Percentiles rank a stretch among this genome's conserved stretches.
These are phyloP conservation scores for Mycosphaerella sp. DNA, from an alignment of 2,329 filamentous ascomycete genomes.

Conservation along the genomic window DNA sequence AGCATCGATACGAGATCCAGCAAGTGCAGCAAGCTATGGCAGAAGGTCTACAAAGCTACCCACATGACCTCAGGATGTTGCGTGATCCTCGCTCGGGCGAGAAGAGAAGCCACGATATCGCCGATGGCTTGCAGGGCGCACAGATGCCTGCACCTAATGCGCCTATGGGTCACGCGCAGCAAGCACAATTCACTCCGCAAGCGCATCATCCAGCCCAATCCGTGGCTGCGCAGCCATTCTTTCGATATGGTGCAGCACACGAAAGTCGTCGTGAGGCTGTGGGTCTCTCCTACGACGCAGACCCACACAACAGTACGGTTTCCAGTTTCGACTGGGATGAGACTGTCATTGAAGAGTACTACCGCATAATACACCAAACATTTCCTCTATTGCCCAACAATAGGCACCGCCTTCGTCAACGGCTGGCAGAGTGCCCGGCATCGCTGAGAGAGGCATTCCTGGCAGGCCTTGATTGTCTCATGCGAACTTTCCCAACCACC, in stretches of 20 bases:
- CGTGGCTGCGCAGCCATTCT: slow-evolving; percentile 25
- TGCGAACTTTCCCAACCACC: slow-evolving; percentile 49
- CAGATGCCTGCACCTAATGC: slow-evolving; percentile 13
- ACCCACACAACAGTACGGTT: slow-evolving; percentile 15
- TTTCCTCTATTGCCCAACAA: slow-evolving; percentile 60
- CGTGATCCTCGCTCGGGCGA: slow-evolving; percentile 29
- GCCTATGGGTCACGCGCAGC: slow-evolving; percentile 10
- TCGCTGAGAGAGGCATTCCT: slow-evolving; percentile 58
- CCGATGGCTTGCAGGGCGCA: slow-evolving; percentile 24
- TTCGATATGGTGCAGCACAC: slow-evolving; percentile 16
- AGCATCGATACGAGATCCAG: slow-evolving; percentile 30
- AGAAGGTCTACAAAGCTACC: slow-evolving; percentile 18
- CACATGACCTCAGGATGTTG: slow-evolving; percentile 16
- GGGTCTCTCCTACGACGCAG: slow-evolving; percentile 28
- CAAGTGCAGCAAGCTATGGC: slow-evolving; percentile 30
- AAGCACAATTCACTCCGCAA: slow-evolving; percentile 14
- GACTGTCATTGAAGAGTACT: slow-evolving; percentile 48
- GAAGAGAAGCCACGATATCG: slow-evolving; percentile 29
- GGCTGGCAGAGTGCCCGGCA: slow-evolving; percentile 52
- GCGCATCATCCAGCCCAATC: slow-evolving; percentile 10
- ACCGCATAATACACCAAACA: slow-evolving; percentile 58
- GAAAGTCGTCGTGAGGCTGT: slow-evolving; percentile 28
- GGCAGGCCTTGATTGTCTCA: slow-evolving; percentile 55
- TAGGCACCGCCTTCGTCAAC: slow-evolving; percentile 50
- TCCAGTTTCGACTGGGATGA: slow-evolving; percentile 43